Conservation (phyloP, 1,139 yeast genomes). For the Pneumocystis canis region DNA sequence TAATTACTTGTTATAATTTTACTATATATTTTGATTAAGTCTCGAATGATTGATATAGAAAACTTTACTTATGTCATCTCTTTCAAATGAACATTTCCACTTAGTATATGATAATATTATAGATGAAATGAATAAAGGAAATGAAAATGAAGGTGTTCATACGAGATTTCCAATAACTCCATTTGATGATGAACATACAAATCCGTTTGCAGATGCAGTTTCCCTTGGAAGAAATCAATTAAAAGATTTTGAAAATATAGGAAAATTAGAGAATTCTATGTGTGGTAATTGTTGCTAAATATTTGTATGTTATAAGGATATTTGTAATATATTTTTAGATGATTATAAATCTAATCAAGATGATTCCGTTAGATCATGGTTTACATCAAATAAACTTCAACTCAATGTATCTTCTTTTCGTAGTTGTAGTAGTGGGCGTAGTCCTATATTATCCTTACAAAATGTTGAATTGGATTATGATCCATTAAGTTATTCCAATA, state of each 20-base stretch:
- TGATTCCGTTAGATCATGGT: neutral
- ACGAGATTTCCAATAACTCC: neutral
- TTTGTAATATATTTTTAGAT: neutral
- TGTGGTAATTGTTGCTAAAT: neutral
- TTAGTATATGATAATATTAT: neutral
- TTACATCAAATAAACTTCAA: neutral
- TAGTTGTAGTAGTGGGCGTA: neutral
- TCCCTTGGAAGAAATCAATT: neutral
- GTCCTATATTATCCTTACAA: constrained; percentile 5
- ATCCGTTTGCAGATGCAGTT: neutral
- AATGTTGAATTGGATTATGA: constrained; percentile 6
- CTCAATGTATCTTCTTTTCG: neutral
- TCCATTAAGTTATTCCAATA: constrained; percentile 6
- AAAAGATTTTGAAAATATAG: neutral
- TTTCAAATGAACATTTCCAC: neutral
- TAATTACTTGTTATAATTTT: too few relatives aligned
- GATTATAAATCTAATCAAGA: neutral
- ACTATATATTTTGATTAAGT: neutral
- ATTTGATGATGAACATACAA: neutral
- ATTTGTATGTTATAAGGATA: neutral
- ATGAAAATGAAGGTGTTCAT: neutral
- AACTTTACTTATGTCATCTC: neutral
- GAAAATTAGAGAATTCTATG: neutral
- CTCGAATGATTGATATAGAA: neutral
- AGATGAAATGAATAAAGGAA: neutral